These are phyloP conservation scores for Populus alba DNA, from an alignment of 345 rosid species.

Conservation along the genomic window DNA sequence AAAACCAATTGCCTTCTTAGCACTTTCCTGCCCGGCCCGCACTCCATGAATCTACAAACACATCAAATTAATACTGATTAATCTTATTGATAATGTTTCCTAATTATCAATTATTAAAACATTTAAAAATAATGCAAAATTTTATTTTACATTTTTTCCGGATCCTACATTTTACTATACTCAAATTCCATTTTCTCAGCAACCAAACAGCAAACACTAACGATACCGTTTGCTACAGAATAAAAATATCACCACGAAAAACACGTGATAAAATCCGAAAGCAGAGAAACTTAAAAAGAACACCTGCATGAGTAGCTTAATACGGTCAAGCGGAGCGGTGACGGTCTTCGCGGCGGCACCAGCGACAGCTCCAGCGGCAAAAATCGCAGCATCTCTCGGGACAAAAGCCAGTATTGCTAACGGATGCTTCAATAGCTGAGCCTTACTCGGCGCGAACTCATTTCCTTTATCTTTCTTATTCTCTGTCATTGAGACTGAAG, in stretches of 20 bases:
- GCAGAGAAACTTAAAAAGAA: not conserved
- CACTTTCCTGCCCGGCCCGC: slow-evolving; percentile 60
- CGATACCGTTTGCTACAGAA: not conserved
- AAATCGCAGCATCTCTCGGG: slow-evolving; percentile 74
- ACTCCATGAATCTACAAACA: slow-evolving; percentile 69
- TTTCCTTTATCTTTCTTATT: slow-evolving; percentile 33
- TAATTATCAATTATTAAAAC: not conserved
- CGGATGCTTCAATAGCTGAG: slow-evolving; percentile 75
- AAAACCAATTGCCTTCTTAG: slow-evolving; percentile 81
- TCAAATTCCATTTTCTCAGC: not conserved
- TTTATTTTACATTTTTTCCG: not conserved
- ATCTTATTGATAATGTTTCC: not conserved
- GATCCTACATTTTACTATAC: not conserved
- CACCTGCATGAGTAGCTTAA: slow-evolving; percentile 97
- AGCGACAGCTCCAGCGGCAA: slow-evolving; percentile 85
- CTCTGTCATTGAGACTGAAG: slow-evolving; percentile 59
- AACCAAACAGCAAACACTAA: not conserved
- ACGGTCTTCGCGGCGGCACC: slow-evolving; percentile 95
- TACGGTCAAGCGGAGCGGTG: slow-evolving; percentile 94
- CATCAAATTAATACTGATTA: not conserved
- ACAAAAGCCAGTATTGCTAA: slow-evolving; percentile 62
- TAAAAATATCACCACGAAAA: not conserved
- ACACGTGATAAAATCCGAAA: not conserved
- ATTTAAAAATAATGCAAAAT: not conserved
- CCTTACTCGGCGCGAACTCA: slow-evolving; percentile 52